These are phyloP conservation scores for Medicago ruthenica DNA, from an alignment of 306 rosid genomes.

Conservation along the genomic window DNA sequence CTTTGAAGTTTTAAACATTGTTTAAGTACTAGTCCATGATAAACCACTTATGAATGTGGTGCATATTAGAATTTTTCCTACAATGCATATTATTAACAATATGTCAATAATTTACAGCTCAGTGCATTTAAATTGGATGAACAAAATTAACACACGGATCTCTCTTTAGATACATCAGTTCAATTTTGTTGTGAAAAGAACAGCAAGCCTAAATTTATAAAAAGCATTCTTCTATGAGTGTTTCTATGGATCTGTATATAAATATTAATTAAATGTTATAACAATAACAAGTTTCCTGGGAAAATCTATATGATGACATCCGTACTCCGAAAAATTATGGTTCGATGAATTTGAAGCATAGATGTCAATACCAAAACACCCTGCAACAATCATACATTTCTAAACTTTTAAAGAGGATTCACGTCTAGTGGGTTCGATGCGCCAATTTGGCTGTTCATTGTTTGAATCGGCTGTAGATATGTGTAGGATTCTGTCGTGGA, in stretches of 20 bases:
- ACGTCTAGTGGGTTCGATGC: conserved; percentile 50
- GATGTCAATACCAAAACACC: conserved; percentile 29
- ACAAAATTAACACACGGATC: neutral
- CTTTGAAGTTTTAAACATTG: too few relatives aligned
- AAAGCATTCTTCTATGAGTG: neutral
- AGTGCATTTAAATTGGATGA: neutral
- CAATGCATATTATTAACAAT: too few relatives aligned
- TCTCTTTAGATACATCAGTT: neutral
- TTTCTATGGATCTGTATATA: conserved; percentile 18
- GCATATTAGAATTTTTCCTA: too few relatives aligned
- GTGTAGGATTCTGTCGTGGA: conserved; percentile 63
- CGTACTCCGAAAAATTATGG: conserved; percentile 27
- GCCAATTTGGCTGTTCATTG: conserved; percentile 61
- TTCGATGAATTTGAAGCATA: conserved; percentile 30
- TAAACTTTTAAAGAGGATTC: conserved; percentile 41
- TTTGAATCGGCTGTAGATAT: conserved; percentile 58
- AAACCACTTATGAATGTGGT: too few relatives aligned
- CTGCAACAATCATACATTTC: conserved; percentile 33
- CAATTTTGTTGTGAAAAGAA: neutral
- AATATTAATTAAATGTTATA: conserved; percentile 14
- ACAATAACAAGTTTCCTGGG: conserved; percentile 18
- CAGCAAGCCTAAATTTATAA: neutral
- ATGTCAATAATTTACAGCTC: too few relatives aligned
- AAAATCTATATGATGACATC: conserved; percentile 31
- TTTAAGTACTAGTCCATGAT: too few relatives aligned